Evolutionary conservation across 2,329 filamentous ascomycete genomes (phyloP), one percentile per base, ranked within the genome.

Genomic region (Metarhizium humberi): DNA sequence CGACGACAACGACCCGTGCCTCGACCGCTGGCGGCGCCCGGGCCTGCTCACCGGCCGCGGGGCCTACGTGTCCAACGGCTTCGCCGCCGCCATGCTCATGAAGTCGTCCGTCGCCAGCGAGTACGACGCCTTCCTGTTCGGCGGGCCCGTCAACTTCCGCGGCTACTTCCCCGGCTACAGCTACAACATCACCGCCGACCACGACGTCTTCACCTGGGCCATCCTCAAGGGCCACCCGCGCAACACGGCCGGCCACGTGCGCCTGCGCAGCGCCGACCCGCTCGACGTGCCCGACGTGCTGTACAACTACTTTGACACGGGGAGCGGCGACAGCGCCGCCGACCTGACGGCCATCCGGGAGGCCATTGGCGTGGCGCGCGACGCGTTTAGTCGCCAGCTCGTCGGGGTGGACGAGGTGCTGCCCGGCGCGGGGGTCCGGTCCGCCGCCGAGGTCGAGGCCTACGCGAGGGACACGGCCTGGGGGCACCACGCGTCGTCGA

Each of bases 181-280:
- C 51, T n/a, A 50, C 51, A 57, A 60, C 51, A 50, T 55, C 49
- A 56, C 57, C 13, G 55, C 55, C 34, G 14, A 36, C 55, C 70
- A 71, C 16, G 71, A 72, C 53, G 67, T 74, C 62, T 69, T 64
- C 61, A 67, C 64, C 51, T 69, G 66, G 67, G 58, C 64, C 20
- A 74, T 62, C 14, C 58, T 88, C 57, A 85, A 86, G 67, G 76
- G 79, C 2, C 84, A 86, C 62, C 78, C 84, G 0, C 78, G 80
- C 53, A 87, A 88, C 57, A 71, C 64, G 1, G 79, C 78, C 6
- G 87, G 87, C 8, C 78, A 76, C 1, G 85, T 90, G 4, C 76
- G 68, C 3, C 77, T 90, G 5, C 73, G 73, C 16, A 84, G 81
- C 0, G 69, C 78, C 0, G 78, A 89, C 63, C 85, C 86, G 0